phyloP scores from a whole-genome alignment of 2,329 filamentous ascomycete species.

The Aspergillus sojae region DNA sequence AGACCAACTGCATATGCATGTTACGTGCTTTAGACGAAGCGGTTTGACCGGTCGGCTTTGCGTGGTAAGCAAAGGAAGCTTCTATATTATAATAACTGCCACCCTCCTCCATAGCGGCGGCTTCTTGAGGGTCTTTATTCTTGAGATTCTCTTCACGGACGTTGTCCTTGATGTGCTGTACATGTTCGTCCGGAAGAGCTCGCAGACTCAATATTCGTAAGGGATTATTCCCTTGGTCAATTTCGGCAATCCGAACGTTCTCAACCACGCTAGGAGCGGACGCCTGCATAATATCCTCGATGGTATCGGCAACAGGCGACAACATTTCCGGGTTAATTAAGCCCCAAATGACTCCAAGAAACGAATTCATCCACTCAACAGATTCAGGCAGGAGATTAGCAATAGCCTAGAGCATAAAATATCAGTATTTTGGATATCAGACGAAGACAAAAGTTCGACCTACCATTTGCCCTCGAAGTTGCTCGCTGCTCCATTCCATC shows the following conservation, averaged over 20 bases:
- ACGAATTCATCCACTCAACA: slow-evolving; percentile 94
- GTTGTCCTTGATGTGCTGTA: slow-evolving; percentile 78
- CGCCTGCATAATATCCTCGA: slow-evolving; percentile 95
- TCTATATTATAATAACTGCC: slow-evolving; percentile 94
- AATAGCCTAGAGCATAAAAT: slow-evolving; percentile 59
- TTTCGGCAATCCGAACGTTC: slow-evolving; percentile 91
- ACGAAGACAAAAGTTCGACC: slow-evolving; percentile 16
- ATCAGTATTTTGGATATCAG: not conserved
- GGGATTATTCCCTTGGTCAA: slow-evolving; percentile 90
- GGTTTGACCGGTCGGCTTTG: slow-evolving; percentile 70
- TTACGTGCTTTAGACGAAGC: slow-evolving; percentile 84
- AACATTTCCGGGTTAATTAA: slow-evolving; percentile 97
- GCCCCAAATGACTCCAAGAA: slow-evolving; percentile 82
- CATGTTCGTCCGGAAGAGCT: slow-evolving; percentile 79
- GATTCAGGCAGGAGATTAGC: slow-evolving; percentile 90
- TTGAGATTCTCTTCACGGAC: slow-evolving; percentile 78
- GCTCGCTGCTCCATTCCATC: slow-evolving; percentile 85
- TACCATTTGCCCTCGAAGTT: slow-evolving; percentile 77
- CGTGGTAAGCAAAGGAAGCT: slow-evolving; percentile 87
- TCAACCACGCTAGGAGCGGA: slow-evolving; percentile 90
- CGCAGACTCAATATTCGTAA: slow-evolving; percentile 84
- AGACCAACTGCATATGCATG: slow-evolving; percentile 95
- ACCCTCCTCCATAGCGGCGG: slow-evolving; percentile 85
- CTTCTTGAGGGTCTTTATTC: slow-evolving; percentile 81
- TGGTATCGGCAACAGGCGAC: slow-evolving; percentile 82